A percentile compares a stretch with the other conserved stretches of the same genome.
Evolutionary conservation across 306 rosid species (phyloP).

Genomic region (Ormosia semicastrata): DNA sequence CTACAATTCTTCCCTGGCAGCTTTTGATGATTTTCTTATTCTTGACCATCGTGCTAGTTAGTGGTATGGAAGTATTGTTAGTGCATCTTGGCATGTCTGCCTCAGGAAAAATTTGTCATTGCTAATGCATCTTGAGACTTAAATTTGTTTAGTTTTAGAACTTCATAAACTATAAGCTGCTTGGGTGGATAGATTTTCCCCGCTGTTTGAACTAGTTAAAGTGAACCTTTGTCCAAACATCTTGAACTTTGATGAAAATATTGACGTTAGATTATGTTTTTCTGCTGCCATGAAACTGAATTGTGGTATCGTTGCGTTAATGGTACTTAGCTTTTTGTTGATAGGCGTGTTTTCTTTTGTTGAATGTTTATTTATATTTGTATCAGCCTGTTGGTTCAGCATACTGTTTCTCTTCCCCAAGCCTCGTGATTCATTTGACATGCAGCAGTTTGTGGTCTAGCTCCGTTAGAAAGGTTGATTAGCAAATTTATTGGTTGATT

Average conservation of each 20-base stretch:
- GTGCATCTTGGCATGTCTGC: conserved; percentile 38
- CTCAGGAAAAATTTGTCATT: conserved; percentile 18
- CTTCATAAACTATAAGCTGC: conserved; percentile 33
- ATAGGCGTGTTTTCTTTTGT: background rate
- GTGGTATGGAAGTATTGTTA: conserved; percentile 38
- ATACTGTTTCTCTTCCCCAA: background rate
- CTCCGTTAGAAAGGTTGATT: background rate
- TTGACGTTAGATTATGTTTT: conserved; percentile 16
- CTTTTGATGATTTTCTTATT: conserved; percentile 14
- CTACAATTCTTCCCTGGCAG: conserved; percentile 23
- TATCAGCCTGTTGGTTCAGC: background rate
- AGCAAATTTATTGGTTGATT: background rate
- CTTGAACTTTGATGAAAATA: conserved; percentile 2
- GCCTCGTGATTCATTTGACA: background rate
- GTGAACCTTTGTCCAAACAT: conserved; percentile 18
- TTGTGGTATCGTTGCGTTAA: background rate
- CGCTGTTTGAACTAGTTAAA: conserved; percentile 20
- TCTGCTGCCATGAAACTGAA: background rate
- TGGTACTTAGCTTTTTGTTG: background rate
- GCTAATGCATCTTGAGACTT: conserved; percentile 10
- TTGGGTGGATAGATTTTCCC: conserved; percentile 26
- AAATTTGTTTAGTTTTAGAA: conserved; percentile 32
- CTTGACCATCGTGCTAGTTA: conserved; percentile 35
- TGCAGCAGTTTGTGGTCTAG: background rate
- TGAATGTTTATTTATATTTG: background rate